These are phyloP conservation scores for Citeromyces siamensis DNA, from an alignment of 1,139 yeast genomes.

Conservation along the genomic window DNA sequence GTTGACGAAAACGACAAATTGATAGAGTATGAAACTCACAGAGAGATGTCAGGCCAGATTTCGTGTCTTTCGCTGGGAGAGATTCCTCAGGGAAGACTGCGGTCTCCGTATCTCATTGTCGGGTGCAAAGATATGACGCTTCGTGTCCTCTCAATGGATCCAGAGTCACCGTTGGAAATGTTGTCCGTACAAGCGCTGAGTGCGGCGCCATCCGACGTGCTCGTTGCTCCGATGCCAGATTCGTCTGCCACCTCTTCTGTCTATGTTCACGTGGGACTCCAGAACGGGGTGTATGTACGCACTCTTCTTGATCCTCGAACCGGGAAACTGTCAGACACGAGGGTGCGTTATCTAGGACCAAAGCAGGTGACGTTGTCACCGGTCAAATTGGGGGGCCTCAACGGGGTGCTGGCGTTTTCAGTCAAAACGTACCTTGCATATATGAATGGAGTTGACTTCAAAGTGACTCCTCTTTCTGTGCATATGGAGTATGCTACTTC, in stretches of 20 bases:
- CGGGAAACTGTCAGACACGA: slow-evolving; percentile 57
- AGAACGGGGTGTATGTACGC: slow-evolving; percentile 67
- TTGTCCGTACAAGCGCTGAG: slow-evolving; percentile 59
- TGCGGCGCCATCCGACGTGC: slow-evolving; percentile 39
- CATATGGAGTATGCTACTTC: slow-evolving; percentile 24
- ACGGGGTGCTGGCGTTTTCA: slow-evolving; percentile 23
- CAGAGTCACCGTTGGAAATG: slow-evolving; percentile 48
- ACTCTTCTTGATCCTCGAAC: slow-evolving; percentile 42
- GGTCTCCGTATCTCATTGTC: slow-evolving; percentile 51
- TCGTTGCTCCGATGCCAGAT: slow-evolving; percentile 27
- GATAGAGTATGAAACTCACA: slow-evolving; percentile 54
- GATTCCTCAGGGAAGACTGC: slow-evolving; percentile 30
- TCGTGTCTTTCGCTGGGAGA: slow-evolving; percentile 44
- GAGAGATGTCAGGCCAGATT: slow-evolving; percentile 41
- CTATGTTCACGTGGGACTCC: slow-evolving; percentile 66
- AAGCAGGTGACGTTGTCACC: slow-evolving; percentile 41
- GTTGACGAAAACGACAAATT: slow-evolving; percentile 52
- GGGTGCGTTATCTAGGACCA: slow-evolving; percentile 67
- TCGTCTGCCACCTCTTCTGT: slow-evolving; percentile 12
- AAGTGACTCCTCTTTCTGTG: slow-evolving; percentile 29
- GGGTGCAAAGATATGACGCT: slow-evolving; percentile 67
- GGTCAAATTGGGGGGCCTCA: slow-evolving; percentile 17
- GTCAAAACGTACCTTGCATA: slow-evolving; percentile 28
- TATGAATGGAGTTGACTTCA: slow-evolving; percentile 23
- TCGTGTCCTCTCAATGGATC: slow-evolving; percentile 54